phyloP scores from a whole-genome alignment of 2,329 filamentous ascomycete genomes.

The Stemphylium beticola region DNA sequence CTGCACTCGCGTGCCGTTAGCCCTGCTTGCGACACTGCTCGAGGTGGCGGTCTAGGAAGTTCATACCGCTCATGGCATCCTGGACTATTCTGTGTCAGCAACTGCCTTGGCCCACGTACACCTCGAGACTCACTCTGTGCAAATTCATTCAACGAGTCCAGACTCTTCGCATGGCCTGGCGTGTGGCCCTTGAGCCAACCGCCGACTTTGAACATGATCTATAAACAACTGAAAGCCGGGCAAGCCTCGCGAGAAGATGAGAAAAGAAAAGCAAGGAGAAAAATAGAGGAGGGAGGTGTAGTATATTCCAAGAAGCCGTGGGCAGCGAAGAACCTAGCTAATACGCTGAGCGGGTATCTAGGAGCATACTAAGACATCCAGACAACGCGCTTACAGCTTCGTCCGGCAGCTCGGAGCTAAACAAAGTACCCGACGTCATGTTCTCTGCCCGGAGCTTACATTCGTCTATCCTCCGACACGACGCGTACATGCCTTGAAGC shows the following conservation, averaged over 20 bases:
- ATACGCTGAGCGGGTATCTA: slow-evolving; percentile 7
- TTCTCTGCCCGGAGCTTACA: slow-evolving; percentile 8
- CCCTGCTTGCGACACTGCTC: slow-evolving; percentile 4
- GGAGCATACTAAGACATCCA: slow-evolving; percentile 8
- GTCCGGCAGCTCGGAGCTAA: slow-evolving; percentile 22
- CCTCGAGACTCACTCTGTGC: slow-evolving; percentile 55
- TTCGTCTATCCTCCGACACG: neutral
- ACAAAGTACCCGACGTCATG: slow-evolving; percentile 23
- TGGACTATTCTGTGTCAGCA: slow-evolving; percentile 47
- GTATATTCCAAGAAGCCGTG: neutral
- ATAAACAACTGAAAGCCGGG: neutral
- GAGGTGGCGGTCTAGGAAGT: neutral
- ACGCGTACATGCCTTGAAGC: neutral
- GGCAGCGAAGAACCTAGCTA: slow-evolving; percentile 1
- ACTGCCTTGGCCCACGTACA: neutral
- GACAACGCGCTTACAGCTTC: slow-evolving; percentile 23
- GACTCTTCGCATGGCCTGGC: slow-evolving; percentile 58
- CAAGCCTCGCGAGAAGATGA: neutral
- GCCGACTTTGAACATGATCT: slow-evolving; percentile 43
- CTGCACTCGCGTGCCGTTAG: slow-evolving; percentile 49
- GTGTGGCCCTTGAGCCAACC: slow-evolving; percentile 48
- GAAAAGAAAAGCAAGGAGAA: neutral
- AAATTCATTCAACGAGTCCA: slow-evolving; percentile 64
- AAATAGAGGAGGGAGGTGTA: neutral
- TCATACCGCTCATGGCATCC: slow-evolving; percentile 56